Evolutionary conservation across 176 grass and related monocot genomes (phyloP), one percentile per base, ranked within the genome.

Genomic region (Miscanthus lutarioriparius): DNA sequence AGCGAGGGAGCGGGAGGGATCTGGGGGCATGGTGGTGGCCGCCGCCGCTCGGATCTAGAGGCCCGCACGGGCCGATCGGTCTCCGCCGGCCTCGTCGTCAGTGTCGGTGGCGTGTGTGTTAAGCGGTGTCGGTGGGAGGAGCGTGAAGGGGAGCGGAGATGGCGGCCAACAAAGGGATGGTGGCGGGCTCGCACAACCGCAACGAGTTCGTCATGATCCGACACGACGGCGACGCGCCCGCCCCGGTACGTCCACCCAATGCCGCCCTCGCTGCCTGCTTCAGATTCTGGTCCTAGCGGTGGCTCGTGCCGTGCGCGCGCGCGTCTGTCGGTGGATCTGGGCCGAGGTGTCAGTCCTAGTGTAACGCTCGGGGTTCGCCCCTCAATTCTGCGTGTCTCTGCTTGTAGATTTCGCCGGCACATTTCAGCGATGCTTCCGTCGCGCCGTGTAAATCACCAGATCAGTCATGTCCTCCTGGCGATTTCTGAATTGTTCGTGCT

Each of bases 171-270:
- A 78, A 78, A 17, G 90, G 93, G 23, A 95, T 95, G 93, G 90
- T 92, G 37, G 93, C 90, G 49, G 93, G 93, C 5, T 95, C 93
- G 62, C 90, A 88, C 90, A 90, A 92, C 72, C 88, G 93, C 76
- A 95, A 92, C 83, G 93, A 95, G 83, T 92, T 95, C 90, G 88
- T 95, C 83, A 90, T 90, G 90, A 95, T 95, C 76, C 93, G 86
- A 20, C 67, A 86, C 86, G 93, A 95, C 37, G 93, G 93, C 76
- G 93, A 95, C 76, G 54, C 88, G 12, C 86, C 76, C 36, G 83
- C 72, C 17, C 76, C 82, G 72, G 89, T 91, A 84, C 77, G 84
- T 36, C 10, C 6, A 7, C 20, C 39, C 37, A 25, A 19, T 37
- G 1, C 76, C n/a, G 48, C 11, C 26, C 33, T 75, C 44, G 17